Evolutionary conservation across 2,329 filamentous ascomycete genomes (phyloP).

Genomic region (Huntiella bhutanensis): DNA sequence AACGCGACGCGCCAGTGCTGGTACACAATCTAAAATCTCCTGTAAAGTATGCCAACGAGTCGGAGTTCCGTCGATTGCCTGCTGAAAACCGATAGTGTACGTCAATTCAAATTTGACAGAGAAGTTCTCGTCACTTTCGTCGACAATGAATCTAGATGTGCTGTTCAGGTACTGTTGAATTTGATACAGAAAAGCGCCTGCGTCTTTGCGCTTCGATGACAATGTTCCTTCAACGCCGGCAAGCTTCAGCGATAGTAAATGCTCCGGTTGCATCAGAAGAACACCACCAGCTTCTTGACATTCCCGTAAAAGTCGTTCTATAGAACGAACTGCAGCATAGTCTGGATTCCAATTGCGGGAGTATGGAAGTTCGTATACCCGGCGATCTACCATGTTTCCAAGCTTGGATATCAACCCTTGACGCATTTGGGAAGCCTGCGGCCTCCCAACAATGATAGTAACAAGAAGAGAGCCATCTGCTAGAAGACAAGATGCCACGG

Average conservation of each 20-base stretch:
- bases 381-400: conserved; percentile 34
- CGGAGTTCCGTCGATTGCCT: conserved; percentile 30
- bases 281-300: conserved; percentile 35
- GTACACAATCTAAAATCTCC: conserved; percentile 27
- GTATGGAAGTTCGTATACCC: conserved; percentile 39
- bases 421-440: conserved; percentile 41
- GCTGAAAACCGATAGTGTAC: conserved; percentile 39
- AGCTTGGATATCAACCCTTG: conserved; percentile 35
- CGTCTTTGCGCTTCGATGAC: neutral
- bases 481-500: conserved; percentile 36
- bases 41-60: conserved; percentile 39
- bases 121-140: conserved; percentile 48
- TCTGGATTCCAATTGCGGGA: conserved; percentile 27
- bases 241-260: conserved; percentile 43
- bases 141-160: conserved; percentile 35
- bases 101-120: conserved; percentile 41
- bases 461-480: conserved; percentile 32
- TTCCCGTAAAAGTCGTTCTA: conserved; percentile 15
- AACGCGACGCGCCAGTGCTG: conserved; percentile 16
- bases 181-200: conserved; percentile 19
- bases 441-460: conserved; percentile 40
- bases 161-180: conserved; percentile 26
- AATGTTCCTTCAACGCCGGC: conserved; percentile 32
- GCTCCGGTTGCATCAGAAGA: conserved; percentile 42
- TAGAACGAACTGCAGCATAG: conserved; percentile 20